Base-by-base conservation (phyloP, 176 grass and related monocot species). In the Eragrostis nindensis region DNA sequence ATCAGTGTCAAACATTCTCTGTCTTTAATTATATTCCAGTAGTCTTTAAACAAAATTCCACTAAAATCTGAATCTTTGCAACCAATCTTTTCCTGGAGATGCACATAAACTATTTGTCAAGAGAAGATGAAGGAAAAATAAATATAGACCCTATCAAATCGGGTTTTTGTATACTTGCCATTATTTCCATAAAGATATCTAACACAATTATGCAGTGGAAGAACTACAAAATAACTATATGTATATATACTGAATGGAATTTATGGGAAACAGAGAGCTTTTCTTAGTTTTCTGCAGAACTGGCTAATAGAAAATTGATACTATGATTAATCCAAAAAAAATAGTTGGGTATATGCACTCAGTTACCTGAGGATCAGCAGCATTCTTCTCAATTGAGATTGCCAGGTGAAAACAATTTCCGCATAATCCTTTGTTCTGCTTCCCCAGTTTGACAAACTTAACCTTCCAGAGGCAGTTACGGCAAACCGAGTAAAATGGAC, bases 41-140 rank as follows among this genome's bases (percentile, higher is more conserved):
- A 98, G 59, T 93, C 90, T 83, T 80, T 93, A 76, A 98, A 98
- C 78, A 94, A 86, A 83, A 89, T 44, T 82, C 66, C 16, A 45
- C 80, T 68, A 2, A 70, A 42, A 62, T 85, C 78, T 14, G 67
- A 70, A 81, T 89, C 84, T 68, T 26, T 60, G 3, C 83, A 83
- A 82, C 81, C 83, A 55, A 65, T 68, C 54, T 42, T 89, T 68
- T 26, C 81, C 95, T 94, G 86, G 48, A 82, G 46, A 82, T 79
- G 77, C 78, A 70, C 44, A 87, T 64, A 75, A 70, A 46, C 56
- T 47, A 40, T 15, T 80, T 62, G 62, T 86, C 11, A 90, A 36
- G 70, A 55, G 60, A 84, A 87, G 11, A 76, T 10, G 62, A 14
- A 74, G 13, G 41, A 1, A 13, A 47, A 48, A 80, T 38, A 46